Evolutionary conservation across 2,329 filamentous ascomycete genomes (phyloP).

Genomic region (Trichoderma polysporum): DNA sequence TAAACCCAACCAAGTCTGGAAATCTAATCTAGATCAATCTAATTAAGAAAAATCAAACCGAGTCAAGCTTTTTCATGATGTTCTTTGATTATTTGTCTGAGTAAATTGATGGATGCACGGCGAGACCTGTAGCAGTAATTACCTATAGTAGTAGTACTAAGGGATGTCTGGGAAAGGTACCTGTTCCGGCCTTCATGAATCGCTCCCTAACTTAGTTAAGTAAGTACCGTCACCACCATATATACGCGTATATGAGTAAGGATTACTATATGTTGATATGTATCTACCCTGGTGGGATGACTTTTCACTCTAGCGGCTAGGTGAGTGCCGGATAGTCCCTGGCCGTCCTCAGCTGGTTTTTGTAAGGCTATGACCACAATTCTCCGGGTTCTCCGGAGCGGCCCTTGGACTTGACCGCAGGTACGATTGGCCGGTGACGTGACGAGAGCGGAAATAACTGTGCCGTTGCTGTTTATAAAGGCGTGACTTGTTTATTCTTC

Average conservation of each 20-base stretch:
- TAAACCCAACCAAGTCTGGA: not conserved
- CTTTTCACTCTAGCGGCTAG: not conserved
- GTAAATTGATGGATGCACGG: not conserved
- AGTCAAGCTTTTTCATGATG: not conserved
- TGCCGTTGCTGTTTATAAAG: constrained; percentile 5
- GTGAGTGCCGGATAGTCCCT: not conserved
- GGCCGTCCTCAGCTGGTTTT: not conserved
- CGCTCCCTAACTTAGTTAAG: not conserved
- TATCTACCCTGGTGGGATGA: constrained; percentile 1
- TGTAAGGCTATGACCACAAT: not conserved
- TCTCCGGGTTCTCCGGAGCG: constrained; percentile 12
- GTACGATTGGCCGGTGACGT: constrained; percentile 8
- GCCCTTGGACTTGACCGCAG: not conserved
- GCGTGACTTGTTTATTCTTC: not conserved
- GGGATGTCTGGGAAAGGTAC: not conserved
- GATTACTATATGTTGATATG: not conserved
- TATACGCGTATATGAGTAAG: constrained; percentile 1
- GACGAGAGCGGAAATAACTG: not conserved
- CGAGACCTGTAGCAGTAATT: not conserved
- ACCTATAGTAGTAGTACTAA: not conserved
- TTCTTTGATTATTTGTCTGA: not conserved
- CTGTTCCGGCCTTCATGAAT: not conserved
- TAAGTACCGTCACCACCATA: not conserved
- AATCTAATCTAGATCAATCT: not conserved
- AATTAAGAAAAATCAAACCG: not conserved